phyloP scores from a whole-genome alignment of 2,329 filamentous ascomycete genomes.

The Rugonectria rugulosa region DNA sequence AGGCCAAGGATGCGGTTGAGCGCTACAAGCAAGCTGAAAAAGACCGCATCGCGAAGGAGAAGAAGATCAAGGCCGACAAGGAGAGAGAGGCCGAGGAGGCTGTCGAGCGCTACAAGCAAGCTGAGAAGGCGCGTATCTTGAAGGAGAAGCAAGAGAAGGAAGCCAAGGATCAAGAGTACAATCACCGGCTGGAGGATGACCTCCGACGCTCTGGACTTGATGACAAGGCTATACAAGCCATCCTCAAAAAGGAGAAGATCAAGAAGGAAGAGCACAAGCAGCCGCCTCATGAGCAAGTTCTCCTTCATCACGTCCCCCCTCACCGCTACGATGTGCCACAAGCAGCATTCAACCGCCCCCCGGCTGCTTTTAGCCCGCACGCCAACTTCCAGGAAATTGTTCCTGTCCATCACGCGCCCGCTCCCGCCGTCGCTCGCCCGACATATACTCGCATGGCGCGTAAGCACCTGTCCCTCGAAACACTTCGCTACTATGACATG shows the following conservation, averaged over 20 bases:
- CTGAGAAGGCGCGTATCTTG: conserved; percentile 53
- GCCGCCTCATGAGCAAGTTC: conserved; percentile 18
- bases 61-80: conserved; percentile 55
- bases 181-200: conserved; percentile 63
- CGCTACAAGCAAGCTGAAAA: conserved; percentile 58
- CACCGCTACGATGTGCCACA: neutral
- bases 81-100: conserved; percentile 60
- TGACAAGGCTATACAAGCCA: conserved; percentile 65
- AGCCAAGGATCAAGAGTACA: conserved; percentile 54
- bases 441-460: conserved; percentile 72
- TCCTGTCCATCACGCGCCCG: neutral
- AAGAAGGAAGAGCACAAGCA: conserved; percentile 26
- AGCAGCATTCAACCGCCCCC: neutral
- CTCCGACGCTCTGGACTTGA: conserved; percentile 65
- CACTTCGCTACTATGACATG: conserved; percentile 61
- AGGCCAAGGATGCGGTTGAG: conserved; percentile 59
- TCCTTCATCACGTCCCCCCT: neutral
- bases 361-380: neutral
- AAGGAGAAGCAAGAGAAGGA: conserved; percentile 58
- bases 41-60: conserved; percentile 52
- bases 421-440: conserved; percentile 44
- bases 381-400: neutral
- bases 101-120: conserved; percentile 59
- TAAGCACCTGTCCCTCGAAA: conserved; percentile 68
- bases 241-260: conserved; percentile 64